Evolutionary conservation across 371 early-diverging fungal species (phyloP).

Genomic region (Syncephalastrum sp.): DNA sequence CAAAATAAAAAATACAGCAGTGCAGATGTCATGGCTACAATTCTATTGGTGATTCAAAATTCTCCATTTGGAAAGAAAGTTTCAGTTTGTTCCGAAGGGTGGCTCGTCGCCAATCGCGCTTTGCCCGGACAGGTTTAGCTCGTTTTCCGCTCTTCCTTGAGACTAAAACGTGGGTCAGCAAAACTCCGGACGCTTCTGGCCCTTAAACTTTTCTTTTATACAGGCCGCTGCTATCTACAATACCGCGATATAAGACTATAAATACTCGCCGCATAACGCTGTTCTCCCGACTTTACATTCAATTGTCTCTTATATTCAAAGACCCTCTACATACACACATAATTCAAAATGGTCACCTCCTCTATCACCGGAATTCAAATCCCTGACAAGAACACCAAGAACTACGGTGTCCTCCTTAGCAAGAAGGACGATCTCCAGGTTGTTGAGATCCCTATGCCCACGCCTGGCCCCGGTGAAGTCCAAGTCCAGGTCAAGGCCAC

Average conservation of each 20-base stretch:
- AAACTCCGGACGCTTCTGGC: neutral
- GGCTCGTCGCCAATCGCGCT: conserved; percentile 1
- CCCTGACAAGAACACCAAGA: conserved; percentile 21
- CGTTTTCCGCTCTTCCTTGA: too few species aligned
- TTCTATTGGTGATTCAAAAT: neutral
- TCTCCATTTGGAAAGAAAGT: conserved; percentile 22
- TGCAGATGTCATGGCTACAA: neutral
- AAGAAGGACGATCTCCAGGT: conserved; percentile 40
- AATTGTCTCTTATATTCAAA: too few species aligned
- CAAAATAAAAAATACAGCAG: conserved; percentile 1
- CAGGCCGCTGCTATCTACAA: neutral
- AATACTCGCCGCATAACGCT: too few species aligned
- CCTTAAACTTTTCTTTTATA: conserved; percentile 4
- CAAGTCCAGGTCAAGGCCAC: conserved; percentile 47
- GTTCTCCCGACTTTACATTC: too few species aligned
- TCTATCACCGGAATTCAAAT: conserved; percentile 4
- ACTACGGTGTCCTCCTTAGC: conserved; percentile 37
- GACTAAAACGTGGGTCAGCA: too few species aligned
- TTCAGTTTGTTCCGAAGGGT: conserved; percentile 17
- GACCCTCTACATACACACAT: too few species aligned
- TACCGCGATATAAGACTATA: too few species aligned
- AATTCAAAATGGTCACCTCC: neutral
- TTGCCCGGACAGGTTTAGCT: too few species aligned
- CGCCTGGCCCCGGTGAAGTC: conserved; percentile 31
- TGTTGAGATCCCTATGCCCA: conserved; percentile 43